Conservation (phyloP, 345 rosid genomes). For the Lagerstroemia speciosa region DNA sequence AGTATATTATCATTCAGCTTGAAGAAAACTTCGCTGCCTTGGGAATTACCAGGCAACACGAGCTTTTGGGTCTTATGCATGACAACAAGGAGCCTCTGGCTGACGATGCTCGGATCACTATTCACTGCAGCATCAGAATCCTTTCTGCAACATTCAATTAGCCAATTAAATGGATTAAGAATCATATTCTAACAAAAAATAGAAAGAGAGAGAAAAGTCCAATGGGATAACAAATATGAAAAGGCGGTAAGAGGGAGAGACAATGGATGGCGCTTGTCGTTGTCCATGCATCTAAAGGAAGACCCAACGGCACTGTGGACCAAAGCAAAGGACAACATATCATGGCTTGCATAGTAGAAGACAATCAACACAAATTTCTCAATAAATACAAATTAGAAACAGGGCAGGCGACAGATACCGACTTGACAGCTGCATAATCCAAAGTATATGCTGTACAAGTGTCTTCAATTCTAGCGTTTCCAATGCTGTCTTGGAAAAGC, state of each 20-base stretch:
- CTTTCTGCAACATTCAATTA: constrained; percentile 55
- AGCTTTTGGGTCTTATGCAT: constrained; percentile 67
- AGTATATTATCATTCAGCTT: constrained; percentile 3
- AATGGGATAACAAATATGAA: too few relatives aligned
- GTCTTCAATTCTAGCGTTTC: too few relatives aligned
- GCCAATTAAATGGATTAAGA: constrained; percentile 6
- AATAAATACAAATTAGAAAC: too few relatives aligned
- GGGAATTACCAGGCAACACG: constrained; percentile 31
- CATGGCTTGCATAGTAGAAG: too few relatives aligned
- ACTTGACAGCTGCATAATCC: too few relatives aligned
- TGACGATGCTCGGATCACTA: constrained; percentile 71
- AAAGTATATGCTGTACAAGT: too few relatives aligned
- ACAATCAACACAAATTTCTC: too few relatives aligned
- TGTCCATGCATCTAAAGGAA: not conserved
- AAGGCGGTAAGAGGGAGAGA: too few relatives aligned
- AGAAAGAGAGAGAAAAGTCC: not conserved
- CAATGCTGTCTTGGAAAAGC: too few relatives aligned
- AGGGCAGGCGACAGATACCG: too few relatives aligned
- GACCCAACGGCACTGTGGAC: not conserved
- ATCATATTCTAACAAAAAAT: not conserved
- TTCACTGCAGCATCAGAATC: constrained; percentile 64
- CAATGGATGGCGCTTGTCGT: not conserved
- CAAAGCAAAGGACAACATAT: not conserved
- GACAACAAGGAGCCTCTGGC: constrained; percentile 75
- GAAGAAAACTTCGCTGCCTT: constrained; percentile 16